These are phyloP conservation scores for Phyllostachys edulis DNA, from an alignment of 176 grass and related monocot genomes.

Conservation along the genomic window DNA sequence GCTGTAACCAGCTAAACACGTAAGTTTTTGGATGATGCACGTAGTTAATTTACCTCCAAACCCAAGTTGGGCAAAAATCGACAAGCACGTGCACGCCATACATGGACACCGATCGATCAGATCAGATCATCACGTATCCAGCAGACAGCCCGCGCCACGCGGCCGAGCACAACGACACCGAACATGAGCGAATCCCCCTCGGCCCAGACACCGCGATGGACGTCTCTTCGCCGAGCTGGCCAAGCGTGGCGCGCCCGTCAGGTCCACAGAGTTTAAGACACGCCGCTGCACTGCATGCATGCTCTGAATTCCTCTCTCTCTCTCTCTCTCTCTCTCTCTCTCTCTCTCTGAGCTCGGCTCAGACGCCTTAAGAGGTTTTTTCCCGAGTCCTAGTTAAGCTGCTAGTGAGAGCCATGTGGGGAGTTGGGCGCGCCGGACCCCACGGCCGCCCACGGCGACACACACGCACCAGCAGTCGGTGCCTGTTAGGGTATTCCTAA, in stretches of 20 bases:
- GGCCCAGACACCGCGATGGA: background rate
- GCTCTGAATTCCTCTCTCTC: background rate
- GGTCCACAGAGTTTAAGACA: background rate
- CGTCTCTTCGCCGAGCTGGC: slow-evolving; percentile 25
- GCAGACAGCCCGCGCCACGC: background rate
- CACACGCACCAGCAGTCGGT: slow-evolving; percentile 31
- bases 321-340: background rate
- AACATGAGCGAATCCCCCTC: slow-evolving; percentile 9
- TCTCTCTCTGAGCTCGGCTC: background rate
- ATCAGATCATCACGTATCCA: background rate
- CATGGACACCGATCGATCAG: background rate
- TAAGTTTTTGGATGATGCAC: background rate
- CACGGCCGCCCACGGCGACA: background rate
- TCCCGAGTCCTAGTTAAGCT: background rate
- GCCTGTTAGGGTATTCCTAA: too few relatives aligned
- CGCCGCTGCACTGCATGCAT: background rate
- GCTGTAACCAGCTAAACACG: background rate
- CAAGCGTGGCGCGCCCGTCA: background rate
- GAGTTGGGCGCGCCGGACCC: slow-evolving; percentile 1
- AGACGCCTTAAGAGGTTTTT: background rate
- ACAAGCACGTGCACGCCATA: background rate
- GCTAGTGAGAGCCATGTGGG: slow-evolving; percentile 44
- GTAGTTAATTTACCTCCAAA: background rate
- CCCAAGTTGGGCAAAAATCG: background rate
- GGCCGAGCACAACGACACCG: background rate